Evolutionary conservation across 2,329 filamentous ascomycete species (phyloP).

Genomic region (Lachnellula arida): DNA sequence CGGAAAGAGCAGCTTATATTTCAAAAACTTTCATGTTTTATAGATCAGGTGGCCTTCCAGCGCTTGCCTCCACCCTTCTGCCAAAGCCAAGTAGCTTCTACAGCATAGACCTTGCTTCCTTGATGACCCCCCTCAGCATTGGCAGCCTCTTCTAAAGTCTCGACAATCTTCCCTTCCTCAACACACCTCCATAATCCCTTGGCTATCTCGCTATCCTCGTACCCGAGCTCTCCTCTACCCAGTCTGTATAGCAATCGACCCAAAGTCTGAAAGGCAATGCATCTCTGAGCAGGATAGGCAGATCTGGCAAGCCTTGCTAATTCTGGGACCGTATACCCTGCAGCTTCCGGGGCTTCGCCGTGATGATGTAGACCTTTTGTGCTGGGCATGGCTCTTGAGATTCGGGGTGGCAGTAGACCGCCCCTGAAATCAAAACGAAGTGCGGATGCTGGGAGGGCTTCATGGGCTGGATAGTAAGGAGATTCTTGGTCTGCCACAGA

Average conservation of each 20-base stretch:
- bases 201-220: slow-evolving; percentile 61
- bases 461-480: slow-evolving; percentile 75
- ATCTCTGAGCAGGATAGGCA: slow-evolving; percentile 79
- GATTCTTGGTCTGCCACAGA: slow-evolving; percentile 63
- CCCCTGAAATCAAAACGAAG: slow-evolving; percentile 89
- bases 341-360: slow-evolving; percentile 84
- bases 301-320: slow-evolving; percentile 76
- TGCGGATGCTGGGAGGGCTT: slow-evolving; percentile 65
- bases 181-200: slow-evolving; percentile 80
- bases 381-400: slow-evolving; percentile 68
- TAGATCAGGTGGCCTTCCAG: slow-evolving; percentile 25
- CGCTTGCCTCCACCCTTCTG: slow-evolving; percentile 38
- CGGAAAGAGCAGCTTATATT: neutral
- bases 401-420: slow-evolving; percentile 69
- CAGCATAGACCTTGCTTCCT: slow-evolving; percentile 77
- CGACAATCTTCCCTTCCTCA: slow-evolving; percentile 70
- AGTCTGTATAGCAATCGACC: slow-evolving; percentile 81
- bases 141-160: slow-evolving; percentile 73
- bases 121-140: slow-evolving; percentile 63
- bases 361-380: slow-evolving; percentile 88
- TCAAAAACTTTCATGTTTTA: neutral
- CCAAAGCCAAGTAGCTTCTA: slow-evolving; percentile 81
- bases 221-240: slow-evolving; percentile 67
- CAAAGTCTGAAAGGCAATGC: slow-evolving; percentile 86
- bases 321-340: slow-evolving; percentile 89